A percentile compares a stretch with the other conserved stretches of the same genome.
Conservation (phyloP, 2,329 filamentous ascomycete genomes). For the Pyrenophora tritici-repentis region DNA sequence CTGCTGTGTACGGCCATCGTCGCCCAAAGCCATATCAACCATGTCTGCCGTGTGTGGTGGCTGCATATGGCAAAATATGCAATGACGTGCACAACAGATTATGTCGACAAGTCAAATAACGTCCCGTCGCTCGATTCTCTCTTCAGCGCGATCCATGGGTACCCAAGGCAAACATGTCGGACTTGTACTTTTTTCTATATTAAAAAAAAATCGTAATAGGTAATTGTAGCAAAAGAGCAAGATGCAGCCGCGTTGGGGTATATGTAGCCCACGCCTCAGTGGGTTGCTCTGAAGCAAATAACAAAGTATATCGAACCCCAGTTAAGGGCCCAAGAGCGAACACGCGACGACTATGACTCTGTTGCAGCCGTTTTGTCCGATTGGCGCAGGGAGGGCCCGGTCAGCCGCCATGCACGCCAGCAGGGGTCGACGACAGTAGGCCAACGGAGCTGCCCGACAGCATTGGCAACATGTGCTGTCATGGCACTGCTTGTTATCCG, state of each 20-base stretch:
- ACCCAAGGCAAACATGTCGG: no score
- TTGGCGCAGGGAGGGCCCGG: conserved; percentile 10
- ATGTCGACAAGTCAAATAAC: no score
- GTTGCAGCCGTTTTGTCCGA: conserved; percentile 11
- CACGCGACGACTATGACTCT: background rate
- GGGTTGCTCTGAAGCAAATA: conserved; percentile 2
- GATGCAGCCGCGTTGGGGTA: background rate
- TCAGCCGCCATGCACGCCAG: background rate
- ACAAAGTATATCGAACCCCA: conserved; percentile 3
- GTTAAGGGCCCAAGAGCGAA: background rate
- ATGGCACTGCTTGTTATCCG: background rate
- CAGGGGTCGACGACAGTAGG: conserved; percentile 1
- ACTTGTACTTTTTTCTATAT: no score
- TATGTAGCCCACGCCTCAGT: background rate
- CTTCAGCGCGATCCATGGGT: no score
- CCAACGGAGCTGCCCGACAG: conserved; percentile 15
- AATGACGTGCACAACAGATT: conserved; percentile 14
- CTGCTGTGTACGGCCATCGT: conserved; percentile 22
- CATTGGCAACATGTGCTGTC: background rate
- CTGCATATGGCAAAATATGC: conserved; percentile 10
- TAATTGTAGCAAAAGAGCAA: no score
- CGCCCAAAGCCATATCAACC: conserved; percentile 22
- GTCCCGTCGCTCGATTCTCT: background rate
- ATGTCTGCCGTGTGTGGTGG: conserved; percentile 14
- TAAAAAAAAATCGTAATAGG: no score